Evolutionary conservation across 2,329 filamentous ascomycete genomes (phyloP), one percentile per base, ranked within the genome.

Genomic region (Hymenoscyphus linearis): DNA sequence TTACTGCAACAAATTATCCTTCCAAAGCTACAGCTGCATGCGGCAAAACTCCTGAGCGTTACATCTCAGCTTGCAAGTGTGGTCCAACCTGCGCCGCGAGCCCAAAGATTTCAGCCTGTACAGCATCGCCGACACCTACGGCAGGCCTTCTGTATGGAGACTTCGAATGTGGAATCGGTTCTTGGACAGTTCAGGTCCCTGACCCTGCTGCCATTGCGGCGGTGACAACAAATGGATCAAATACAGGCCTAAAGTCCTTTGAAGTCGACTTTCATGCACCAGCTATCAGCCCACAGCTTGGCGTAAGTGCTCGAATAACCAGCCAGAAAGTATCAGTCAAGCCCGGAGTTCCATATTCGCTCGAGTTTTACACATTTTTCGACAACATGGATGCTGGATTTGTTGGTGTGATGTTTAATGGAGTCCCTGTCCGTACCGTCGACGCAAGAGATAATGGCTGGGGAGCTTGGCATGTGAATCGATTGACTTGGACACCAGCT

Each of bases 41-140:
- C 35, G 56, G 56, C 44, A 52, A 40, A 2, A 22, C 40, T 18
- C 35, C 56, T 27, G 56, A 58, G 27, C 26, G 44, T 12, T 58
- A 52, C 6, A 52, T 58, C 31, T 58, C 56, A 37, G 56, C 56
- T 52, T 58, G 56, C 56, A 58, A 58, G 35, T 58, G 54, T 22
- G 44, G 56, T 16, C 40, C 56, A 52, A 58, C 27, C 25, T 37
- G 44, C 44, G 27, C 18, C 47, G n/a, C 47, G 14, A 58, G n/a
- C 26, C 16, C 36, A 4, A 26, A 13, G 18, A 35, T 35, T 9
- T 40, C 35, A 6, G 35, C 34, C 14, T 40, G 36, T 18, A 7
- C 31, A 56, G 10, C 54, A 25, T 18, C 18, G 16, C 36, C 56
- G 13, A 27, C 56, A 25, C 44, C 56, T 27, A 52, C 44, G 9